phyloP scores from a whole-genome alignment of 192 early-diverging fungal genomes.

The Backusella circina region DNA sequence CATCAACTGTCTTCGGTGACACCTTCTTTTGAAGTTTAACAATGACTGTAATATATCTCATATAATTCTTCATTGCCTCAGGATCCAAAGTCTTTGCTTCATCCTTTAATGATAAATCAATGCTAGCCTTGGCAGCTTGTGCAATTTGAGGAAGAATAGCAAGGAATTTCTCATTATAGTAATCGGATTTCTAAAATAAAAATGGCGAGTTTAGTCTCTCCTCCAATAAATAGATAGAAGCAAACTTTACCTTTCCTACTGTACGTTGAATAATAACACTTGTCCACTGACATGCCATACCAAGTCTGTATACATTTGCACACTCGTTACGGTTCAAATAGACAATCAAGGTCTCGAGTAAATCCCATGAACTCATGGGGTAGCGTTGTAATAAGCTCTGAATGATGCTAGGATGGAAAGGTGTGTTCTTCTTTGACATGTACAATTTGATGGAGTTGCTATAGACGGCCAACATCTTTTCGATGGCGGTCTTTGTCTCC shows the following conservation, averaged over 20 bases:
- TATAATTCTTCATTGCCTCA: conserved; percentile 1
- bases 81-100: neutral
- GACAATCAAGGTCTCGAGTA: conserved; percentile 52
- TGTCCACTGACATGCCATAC: conserved; percentile 52
- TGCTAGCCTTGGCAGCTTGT: neutral
- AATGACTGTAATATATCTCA: conserved; percentile 4
- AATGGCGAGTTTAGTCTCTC: neutral
- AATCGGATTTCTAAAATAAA: conserved; percentile 4
- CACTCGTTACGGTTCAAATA: conserved; percentile 47
- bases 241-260: conserved; percentile 20
- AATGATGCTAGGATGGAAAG: conserved; percentile 70
- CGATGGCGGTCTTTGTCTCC: conserved; percentile 33
- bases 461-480: conserved; percentile 52
- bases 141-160: neutral
- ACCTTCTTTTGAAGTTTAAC: conserved; percentile 5
- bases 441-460: conserved; percentile 60
- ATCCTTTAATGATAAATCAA: neutral
- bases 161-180: neutral
- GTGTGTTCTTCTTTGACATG: conserved; percentile 70
- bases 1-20: neutral
- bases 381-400: conserved; percentile 57
- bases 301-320: conserved; percentile 64
- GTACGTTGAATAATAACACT: conserved; percentile 39
- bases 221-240: neutral
- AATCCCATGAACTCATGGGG: conserved; percentile 56